phyloP scores from a whole-genome alignment of 768 basidiomycete genomes.

The Lactarius sp. region DNA sequence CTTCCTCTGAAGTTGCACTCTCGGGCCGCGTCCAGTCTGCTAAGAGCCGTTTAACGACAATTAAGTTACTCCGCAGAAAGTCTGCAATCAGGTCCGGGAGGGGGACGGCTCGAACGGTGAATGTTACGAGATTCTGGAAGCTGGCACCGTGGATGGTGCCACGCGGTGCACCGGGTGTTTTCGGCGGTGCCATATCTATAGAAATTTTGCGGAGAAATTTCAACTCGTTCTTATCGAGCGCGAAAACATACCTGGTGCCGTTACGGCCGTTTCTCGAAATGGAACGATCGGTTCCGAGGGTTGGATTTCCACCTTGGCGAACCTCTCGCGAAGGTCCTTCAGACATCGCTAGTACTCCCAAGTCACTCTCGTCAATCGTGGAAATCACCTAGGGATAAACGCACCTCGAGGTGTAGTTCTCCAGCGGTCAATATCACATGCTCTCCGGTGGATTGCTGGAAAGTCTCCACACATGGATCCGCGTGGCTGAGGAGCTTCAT shows the following conservation, averaged over 20 bases:
- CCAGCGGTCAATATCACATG: constrained; percentile 96
- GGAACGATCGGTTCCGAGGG: constrained; percentile 95
- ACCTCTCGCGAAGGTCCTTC: constrained; percentile 93
- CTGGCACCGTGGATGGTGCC: constrained; percentile 75
- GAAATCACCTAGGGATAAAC: constrained; percentile 14
- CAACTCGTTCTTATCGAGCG: neutral
- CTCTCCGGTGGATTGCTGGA: constrained; percentile 96
- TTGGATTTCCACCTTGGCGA: constrained; percentile 89
- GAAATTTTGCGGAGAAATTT: constrained; percentile 1
- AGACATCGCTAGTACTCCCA: constrained; percentile 67
- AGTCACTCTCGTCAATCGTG: neutral
- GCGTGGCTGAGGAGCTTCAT: constrained; percentile 87
- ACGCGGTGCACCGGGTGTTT: constrained; percentile 60
- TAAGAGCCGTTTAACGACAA: constrained; percentile 57
- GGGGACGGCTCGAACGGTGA: constrained; percentile 78
- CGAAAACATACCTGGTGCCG: constrained; percentile 53
- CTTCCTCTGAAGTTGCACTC: constrained; percentile 30
- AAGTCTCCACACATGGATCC: constrained; percentile 95
- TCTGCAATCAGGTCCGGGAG: constrained; percentile 65
- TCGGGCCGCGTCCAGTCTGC: constrained; percentile 35
- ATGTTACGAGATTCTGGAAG: constrained; percentile 66
- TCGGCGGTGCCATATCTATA: constrained; percentile 84
- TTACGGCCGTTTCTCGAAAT: constrained; percentile 92
- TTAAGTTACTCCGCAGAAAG: constrained; percentile 73
- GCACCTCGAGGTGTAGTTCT: constrained; percentile 90